phyloP scores from a whole-genome alignment of 2,329 filamentous ascomycete genomes.

The Calonectria henricotiae region DNA sequence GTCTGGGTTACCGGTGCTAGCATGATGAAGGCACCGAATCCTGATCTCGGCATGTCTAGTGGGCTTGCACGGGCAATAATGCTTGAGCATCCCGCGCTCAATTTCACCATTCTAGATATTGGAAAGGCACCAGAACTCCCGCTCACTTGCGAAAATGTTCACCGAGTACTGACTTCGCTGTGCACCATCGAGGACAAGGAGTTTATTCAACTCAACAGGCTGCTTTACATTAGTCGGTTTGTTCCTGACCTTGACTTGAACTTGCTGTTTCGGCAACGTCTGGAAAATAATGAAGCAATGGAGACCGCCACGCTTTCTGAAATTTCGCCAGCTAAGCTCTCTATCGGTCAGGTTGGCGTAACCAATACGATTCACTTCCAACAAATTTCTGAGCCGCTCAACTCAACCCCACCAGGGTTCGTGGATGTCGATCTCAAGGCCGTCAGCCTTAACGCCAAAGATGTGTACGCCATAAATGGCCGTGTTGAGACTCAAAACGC shows the following conservation, averaged over 20 bases:
- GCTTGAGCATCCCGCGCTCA: constrained; percentile 1
- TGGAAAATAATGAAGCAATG: neutral
- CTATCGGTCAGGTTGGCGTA: constrained; percentile 4
- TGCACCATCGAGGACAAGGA: neutral
- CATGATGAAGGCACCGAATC: constrained; percentile 1
- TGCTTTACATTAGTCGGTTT: neutral
- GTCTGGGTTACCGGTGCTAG: neutral
- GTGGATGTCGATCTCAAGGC: constrained; percentile 11
- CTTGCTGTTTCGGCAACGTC: neutral
- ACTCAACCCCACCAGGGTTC: neutral
- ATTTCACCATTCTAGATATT: neutral
- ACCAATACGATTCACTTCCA: constrained; percentile 8
- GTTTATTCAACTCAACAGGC: neutral
- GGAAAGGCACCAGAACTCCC: neutral
- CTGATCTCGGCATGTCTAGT: constrained; percentile 6
- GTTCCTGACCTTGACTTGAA: neutral
- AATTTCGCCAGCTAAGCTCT: constrained; percentile 4
- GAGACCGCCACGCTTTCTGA: neutral
- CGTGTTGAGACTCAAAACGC: constrained; percentile 14
- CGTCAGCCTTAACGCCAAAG: constrained; percentile 13
- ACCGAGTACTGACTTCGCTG: neutral
- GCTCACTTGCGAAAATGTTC: neutral
- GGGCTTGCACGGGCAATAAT: constrained; percentile 8
- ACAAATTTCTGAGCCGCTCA: neutral
- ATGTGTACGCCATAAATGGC: constrained; percentile 7